Evolutionary conservation across 2,329 filamentous ascomycete genomes (phyloP).

Genomic region (Sporothrix brunneoviolacea): DNA sequence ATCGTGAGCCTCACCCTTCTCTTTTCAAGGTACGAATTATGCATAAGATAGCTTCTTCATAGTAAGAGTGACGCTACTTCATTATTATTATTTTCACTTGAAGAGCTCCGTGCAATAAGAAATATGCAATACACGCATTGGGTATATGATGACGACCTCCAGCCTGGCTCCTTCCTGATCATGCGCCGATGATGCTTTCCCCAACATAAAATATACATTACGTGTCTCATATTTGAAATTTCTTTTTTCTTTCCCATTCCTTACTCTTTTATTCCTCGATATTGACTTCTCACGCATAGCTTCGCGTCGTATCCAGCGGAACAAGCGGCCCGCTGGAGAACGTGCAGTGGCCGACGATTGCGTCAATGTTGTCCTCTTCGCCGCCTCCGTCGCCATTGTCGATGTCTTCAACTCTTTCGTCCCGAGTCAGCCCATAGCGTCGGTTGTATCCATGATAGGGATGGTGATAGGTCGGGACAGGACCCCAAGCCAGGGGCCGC

Average conservation of each 20-base stretch:
- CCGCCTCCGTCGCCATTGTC: background rate
- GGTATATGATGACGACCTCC: slow-evolving; percentile 1
- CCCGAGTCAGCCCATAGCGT: slow-evolving; percentile 17
- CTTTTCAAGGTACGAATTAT: too few relatives aligned
- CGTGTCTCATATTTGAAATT: background rate
- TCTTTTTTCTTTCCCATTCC: background rate
- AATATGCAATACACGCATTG: background rate
- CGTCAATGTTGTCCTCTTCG: slow-evolving; percentile 7
- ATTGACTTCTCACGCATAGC: slow-evolving; percentile 30
- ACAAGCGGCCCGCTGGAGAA: slow-evolving; percentile 35
- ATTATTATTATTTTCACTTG: too few relatives aligned
- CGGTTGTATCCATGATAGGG: slow-evolving; percentile 23
- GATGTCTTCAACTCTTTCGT: slow-evolving; percentile 22
- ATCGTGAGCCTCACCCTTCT: too few relatives aligned
- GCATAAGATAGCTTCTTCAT: too few relatives aligned
- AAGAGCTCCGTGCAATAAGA: too few relatives aligned
- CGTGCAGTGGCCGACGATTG: slow-evolving; percentile 34
- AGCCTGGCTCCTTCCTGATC: slow-evolving; percentile 1
- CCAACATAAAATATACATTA: background rate
- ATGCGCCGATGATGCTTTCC: slow-evolving; percentile 4
- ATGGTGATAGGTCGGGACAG: slow-evolving; percentile 28
- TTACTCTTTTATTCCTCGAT: background rate
- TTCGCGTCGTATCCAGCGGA: slow-evolving; percentile 29
- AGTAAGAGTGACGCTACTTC: too few relatives aligned
- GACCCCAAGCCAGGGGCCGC: slow-evolving; percentile 38